These are phyloP conservation scores for Leishmania martiniquensis DNA, from an alignment of 208 protist species.

Conservation along the genomic window DNA sequence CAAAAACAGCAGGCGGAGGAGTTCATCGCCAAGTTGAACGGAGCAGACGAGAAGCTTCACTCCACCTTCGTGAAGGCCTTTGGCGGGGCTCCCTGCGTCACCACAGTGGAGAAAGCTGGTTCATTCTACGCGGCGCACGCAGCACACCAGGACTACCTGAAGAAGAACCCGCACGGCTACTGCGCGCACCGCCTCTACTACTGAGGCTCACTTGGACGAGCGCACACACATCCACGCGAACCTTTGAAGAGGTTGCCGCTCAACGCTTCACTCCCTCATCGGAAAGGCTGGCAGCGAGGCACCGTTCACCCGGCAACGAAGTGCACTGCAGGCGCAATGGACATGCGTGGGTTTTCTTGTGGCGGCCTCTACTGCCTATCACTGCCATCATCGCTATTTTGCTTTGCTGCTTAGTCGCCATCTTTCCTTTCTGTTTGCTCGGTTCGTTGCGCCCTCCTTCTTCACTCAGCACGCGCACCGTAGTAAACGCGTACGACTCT, in stretches of 20 bases:
- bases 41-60: constrained; percentile 53
- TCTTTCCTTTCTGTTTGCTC: too few species aligned
- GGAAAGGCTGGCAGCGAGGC: not conserved
- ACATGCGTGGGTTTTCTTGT: not conserved
- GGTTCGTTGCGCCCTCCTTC: too few species aligned
- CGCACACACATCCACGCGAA: not conserved
- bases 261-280: not conserved
- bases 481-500: too few species aligned
- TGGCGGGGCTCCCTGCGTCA: constrained; percentile 63
- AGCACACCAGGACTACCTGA: constrained; percentile 89
- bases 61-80: constrained; percentile 74
- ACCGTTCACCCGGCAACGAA: not conserved
- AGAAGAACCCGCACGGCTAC: constrained; percentile 79
- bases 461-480: too few species aligned
- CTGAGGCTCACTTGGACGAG: constrained; percentile 13
- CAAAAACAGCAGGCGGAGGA: constrained; percentile 81
- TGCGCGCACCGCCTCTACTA: constrained; percentile 85
- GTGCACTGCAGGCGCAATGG: not conserved
- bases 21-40: constrained; percentile 82
- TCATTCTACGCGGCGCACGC: constrained; percentile 89
- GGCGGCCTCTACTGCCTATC: not conserved
- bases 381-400: not conserved
- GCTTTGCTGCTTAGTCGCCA: too few species aligned
- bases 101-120: constrained; percentile 59
- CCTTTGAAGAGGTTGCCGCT: not conserved